Base-by-base conservation (phyloP, 176 grass and related monocot species). In the Musa itinerans region DNA sequence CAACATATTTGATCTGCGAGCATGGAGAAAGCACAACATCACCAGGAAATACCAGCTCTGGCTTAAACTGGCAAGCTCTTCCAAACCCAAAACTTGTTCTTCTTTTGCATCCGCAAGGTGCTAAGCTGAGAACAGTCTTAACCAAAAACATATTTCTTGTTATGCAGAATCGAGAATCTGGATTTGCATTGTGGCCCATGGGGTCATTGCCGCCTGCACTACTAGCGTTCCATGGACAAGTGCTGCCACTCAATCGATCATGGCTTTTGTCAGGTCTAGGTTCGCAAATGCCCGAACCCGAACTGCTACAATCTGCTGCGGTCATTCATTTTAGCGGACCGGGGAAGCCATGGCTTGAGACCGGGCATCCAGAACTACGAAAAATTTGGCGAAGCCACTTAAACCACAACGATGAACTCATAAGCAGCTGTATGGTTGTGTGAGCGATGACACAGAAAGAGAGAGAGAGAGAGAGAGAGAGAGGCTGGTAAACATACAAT, bases 321-420 rank as follows among this genome's bases (percentile, higher is more conserved):
- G 88, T 99, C 1, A 68, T 95, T 65, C 96, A 99, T 82, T 99
- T 99, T 86, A 99, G 89, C 51, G 96, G 96, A 55, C 88, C 91
- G 29, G 75, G 86, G 54, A 99, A 99, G 74, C 96, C 96, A 13
- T 99, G 96, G 96, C 85, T 99, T 53, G 91, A 94, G 76, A 80
- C 91, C 14, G 84, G 78, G 29, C 87, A 80, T 77, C 88, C 80
- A 58, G 80, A 75, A 74, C 83, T 89, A 25, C 91, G 78, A 74
- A 66, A 83, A 13, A 71, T 99, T 55, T 99, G 96, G 96, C 84
- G 71, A 65, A 49, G 69, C 49, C 78, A 99, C 83, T 34, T 95
- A 24, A 92, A 99, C 85, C 63, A 19, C 7, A 86, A 91, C 1
- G 86, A 89, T 79, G 90, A 86, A 52, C 84, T 92, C 76, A 80